These are phyloP conservation scores for Botryotinia calthae DNA, from an alignment of 2,329 filamentous ascomycete species.

Conservation along the genomic window DNA sequence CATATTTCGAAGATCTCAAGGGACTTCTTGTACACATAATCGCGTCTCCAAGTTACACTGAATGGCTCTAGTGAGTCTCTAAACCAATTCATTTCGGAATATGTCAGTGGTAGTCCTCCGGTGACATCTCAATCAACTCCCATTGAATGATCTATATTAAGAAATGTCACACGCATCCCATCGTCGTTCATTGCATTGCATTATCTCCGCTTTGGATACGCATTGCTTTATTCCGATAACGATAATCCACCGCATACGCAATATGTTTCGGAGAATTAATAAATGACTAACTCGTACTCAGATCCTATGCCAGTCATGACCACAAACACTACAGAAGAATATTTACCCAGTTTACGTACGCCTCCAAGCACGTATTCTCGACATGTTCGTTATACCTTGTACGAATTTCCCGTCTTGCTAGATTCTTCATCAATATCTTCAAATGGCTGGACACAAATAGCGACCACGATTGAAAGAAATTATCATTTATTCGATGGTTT, in stretches of 20 bases:
- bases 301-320: conserved; percentile 38
- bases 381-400: conserved; percentile 63
- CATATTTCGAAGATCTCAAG: not conserved
- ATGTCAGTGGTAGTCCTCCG: not conserved
- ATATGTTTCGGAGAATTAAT: conserved; percentile 9
- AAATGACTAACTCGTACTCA: conserved; percentile 20
- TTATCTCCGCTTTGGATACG: conserved; percentile 9
- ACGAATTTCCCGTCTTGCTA: conserved; percentile 66
- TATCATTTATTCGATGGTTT: conserved; percentile 70
- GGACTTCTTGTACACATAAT: not conserved
- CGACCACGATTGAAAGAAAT: conserved; percentile 56
- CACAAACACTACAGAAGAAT: conserved; percentile 29
- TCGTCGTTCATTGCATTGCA: conserved; percentile 10
- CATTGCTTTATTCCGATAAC: not conserved
- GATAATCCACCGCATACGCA: conserved; percentile 8
- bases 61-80: not conserved
- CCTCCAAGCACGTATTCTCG: conserved; percentile 63
- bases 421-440: conserved; percentile 72
- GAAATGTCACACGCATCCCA: not conserved
- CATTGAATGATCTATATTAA: not conserved
- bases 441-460: conserved; percentile 69
- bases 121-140: not conserved
- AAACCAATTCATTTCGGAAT: not conserved
- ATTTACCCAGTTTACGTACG: conserved; percentile 48
- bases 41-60: conserved; percentile 2